Evolutionary conservation across 2,329 filamentous ascomycete species (phyloP).

Genomic region (Nothopassalora personata): DNA sequence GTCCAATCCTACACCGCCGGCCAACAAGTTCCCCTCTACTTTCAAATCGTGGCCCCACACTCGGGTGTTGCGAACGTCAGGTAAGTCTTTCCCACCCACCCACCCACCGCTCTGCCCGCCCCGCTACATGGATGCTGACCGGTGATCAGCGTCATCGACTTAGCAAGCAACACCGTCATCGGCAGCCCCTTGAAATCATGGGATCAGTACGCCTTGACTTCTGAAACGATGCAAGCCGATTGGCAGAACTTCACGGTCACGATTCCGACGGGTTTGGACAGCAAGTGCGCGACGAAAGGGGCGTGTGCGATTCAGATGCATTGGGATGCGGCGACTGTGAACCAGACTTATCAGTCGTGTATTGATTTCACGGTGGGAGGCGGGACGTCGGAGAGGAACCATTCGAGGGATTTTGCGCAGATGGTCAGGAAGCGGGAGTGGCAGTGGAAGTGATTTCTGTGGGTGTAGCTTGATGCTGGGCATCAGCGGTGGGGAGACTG

Average conservation of each 20-base stretch:
- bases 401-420: slow-evolving; percentile 6
- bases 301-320: slow-evolving; percentile 57
- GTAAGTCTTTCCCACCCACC: not conserved
- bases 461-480: too few relatives aligned
- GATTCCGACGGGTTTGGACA: slow-evolving; percentile 47
- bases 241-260: slow-evolving; percentile 50
- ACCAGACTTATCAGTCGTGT: slow-evolving; percentile 61
- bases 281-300: slow-evolving; percentile 45
- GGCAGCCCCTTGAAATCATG: slow-evolving; percentile 52
- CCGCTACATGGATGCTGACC: not conserved
- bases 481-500: too few relatives aligned
- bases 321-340: slow-evolving; percentile 52
- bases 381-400: slow-evolving; percentile 10
- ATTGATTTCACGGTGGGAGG: slow-evolving; percentile 51
- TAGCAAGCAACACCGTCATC: slow-evolving; percentile 49
- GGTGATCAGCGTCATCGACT: slow-evolving; percentile 32
- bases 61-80: slow-evolving; percentile 55
- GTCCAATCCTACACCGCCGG: slow-evolving; percentile 50
- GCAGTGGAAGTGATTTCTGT: too few relatives aligned
- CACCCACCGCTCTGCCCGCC: too few relatives aligned
- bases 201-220: slow-evolving; percentile 50
- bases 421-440: not conserved
- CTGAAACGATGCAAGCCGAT: slow-evolving; percentile 38
- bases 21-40: slow-evolving; percentile 42
- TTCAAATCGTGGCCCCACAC: slow-evolving; percentile 50